These are phyloP conservation scores for Reutealis trisperma DNA, from an alignment of 345 rosid species.

Conservation along the genomic window DNA sequence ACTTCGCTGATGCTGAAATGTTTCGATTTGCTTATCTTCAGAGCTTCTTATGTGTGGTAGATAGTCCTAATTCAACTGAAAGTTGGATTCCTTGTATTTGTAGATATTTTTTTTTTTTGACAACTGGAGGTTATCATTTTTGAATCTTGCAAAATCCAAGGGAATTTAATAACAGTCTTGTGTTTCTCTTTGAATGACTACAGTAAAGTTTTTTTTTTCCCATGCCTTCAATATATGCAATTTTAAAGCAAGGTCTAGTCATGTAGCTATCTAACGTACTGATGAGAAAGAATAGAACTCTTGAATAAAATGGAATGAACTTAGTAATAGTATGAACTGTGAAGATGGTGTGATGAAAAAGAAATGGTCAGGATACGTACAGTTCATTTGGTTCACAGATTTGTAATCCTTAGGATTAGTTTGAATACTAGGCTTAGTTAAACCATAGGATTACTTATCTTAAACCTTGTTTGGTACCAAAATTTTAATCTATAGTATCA, in stretches of 20 bases:
- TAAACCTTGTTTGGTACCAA: no score
- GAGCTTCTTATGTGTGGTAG: neutral
- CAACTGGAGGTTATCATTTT: neutral
- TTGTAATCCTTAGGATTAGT: no score
- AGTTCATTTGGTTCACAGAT: no score
- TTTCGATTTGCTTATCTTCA: constrained; percentile 12
- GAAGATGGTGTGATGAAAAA: neutral
- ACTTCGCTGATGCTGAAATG: constrained; percentile 3
- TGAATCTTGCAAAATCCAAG: neutral
- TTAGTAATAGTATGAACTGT: neutral
- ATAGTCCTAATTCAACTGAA: neutral
- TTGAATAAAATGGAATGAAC: neutral
- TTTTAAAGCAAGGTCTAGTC: neutral
- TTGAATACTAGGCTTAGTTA: no score
- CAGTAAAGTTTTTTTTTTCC: neutral
- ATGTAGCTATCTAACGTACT: neutral
- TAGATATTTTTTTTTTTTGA: neutral
- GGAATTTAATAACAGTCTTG: neutral
- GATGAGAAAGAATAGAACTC: neutral
- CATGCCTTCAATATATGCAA: neutral
- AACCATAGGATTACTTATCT: no score
- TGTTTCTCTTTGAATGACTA: neutral
- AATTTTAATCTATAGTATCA: no score
- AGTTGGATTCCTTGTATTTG: neutral
- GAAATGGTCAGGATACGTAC: neutral